Conservation (phyloP, 2,329 filamentous ascomycete genomes). For the Scedosporium dehoogii region DNA sequence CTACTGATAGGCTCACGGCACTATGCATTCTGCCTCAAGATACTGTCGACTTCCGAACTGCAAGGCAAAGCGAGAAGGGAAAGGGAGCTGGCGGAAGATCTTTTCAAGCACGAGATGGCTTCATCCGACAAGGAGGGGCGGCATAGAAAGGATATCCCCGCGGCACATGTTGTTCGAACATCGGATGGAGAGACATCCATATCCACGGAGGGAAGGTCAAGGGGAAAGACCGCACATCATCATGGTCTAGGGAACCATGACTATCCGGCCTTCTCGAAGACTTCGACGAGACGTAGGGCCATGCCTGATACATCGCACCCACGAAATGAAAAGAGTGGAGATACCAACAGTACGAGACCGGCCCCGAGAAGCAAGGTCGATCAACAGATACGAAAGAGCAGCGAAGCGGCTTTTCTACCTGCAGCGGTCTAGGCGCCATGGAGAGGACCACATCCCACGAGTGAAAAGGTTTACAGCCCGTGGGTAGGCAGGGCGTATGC, state of each 20-base stretch:
- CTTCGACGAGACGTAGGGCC: not conserved
- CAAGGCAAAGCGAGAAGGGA: not conserved
- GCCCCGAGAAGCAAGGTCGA: slow-evolving; percentile 5
- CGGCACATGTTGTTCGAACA: not conserved
- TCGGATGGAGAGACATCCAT: not conserved
- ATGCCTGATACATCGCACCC: not conserved
- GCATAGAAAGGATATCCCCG: slow-evolving; percentile 1
- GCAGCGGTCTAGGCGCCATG: not conserved
- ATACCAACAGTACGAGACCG: slow-evolving; percentile 1
- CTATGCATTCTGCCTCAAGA: not conserved
- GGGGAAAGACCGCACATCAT: not conserved
- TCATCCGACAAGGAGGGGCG: not conserved
- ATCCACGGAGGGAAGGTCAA: not conserved
- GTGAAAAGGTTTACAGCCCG: not conserved
- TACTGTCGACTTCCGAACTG: not conserved
- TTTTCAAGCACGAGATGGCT: not conserved
- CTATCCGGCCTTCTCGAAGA: not conserved
- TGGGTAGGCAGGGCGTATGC: not conserved
- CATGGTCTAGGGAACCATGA: not conserved
- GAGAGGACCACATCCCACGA: not conserved
- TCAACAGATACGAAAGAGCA: not conserved
- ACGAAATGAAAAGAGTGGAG: not conserved
- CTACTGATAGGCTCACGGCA: not conserved
- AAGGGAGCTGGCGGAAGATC: not conserved
- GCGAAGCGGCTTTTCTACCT: not conserved